phyloP scores from a whole-genome alignment of 2,329 filamentous ascomycete genomes.

The Zymoseptoria ardabiliae region DNA sequence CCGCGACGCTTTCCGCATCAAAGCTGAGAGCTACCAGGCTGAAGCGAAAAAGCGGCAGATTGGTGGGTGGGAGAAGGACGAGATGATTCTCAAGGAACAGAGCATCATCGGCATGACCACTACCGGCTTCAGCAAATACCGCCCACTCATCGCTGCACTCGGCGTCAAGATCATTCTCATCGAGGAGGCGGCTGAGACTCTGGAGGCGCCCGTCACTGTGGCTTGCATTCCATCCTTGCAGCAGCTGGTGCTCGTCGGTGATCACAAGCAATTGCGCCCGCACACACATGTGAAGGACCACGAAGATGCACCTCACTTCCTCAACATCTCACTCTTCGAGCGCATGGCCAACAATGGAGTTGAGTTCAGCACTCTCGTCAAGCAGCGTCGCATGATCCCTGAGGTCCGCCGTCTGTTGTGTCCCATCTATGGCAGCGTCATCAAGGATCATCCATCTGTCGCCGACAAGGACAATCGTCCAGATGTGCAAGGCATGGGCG shows the following conservation, averaged over 20 bases:
- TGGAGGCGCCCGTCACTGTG: slow-evolving; percentile 55
- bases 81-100: slow-evolving; percentile 52
- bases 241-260: slow-evolving; percentile 64
- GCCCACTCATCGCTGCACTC: slow-evolving; percentile 59
- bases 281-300: slow-evolving; percentile 58
- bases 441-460: slow-evolving; percentile 53
- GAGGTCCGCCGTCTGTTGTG: slow-evolving; percentile 55
- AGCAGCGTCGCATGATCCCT: slow-evolving; percentile 67
- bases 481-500: slow-evolving; percentile 56
- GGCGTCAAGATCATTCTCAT: slow-evolving; percentile 63
- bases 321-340: slow-evolving; percentile 74
- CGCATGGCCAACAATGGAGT: slow-evolving; percentile 61
- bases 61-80: slow-evolving; percentile 53
- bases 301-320: slow-evolving; percentile 52
- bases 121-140: slow-evolving; percentile 74
- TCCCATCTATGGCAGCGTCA: slow-evolving; percentile 55
- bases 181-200: slow-evolving; percentile 72
- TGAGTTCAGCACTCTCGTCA: slow-evolving; percentile 55
- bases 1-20: slow-evolving; percentile 39
- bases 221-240: slow-evolving; percentile 56
- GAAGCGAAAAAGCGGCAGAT: slow-evolving; percentile 48
- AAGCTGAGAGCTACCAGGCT: slow-evolving; percentile 45
- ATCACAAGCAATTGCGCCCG: slow-evolving; percentile 72
- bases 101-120: slow-evolving; percentile 64
- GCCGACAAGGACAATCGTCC: slow-evolving; percentile 38